These are phyloP conservation scores for Diaporthe batatas DNA, from an alignment of 2,329 filamentous ascomycete species.

Conservation along the genomic window DNA sequence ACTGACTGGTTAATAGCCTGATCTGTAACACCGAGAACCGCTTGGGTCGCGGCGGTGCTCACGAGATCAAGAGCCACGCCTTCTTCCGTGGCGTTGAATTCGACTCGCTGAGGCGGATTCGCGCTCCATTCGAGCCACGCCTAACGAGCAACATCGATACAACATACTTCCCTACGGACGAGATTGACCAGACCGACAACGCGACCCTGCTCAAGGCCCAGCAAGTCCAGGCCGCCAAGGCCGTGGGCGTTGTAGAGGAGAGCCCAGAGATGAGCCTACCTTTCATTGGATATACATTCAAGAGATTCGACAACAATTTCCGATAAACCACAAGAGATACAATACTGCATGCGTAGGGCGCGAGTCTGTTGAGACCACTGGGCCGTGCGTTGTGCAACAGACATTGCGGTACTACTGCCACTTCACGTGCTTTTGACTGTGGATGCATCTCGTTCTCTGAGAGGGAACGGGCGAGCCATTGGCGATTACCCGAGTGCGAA, in stretches of 20 bases:
- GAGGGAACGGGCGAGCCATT: conserved; percentile 11
- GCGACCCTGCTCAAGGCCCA: conserved; percentile 88
- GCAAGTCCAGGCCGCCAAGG: conserved; percentile 69
- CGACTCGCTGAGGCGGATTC: conserved; percentile 90
- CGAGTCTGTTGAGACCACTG: background rate
- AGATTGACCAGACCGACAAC: conserved; percentile 97
- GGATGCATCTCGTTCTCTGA: conserved; percentile 20
- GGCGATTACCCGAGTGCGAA: background rate
- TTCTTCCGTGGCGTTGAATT: conserved; percentile 99
- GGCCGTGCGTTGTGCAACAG: background rate
- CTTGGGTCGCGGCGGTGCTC: conserved; percentile 86
- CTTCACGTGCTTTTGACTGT: conserved; percentile 8
- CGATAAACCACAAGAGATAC: conserved; percentile 55
- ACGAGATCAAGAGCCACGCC: conserved; percentile 91
- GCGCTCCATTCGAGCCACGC: conserved; percentile 95
- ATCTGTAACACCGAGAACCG: conserved; percentile 95
- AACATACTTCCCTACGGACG: conserved; percentile 98
- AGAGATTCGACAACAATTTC: conserved; percentile 87
- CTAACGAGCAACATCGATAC: conserved; percentile 95
- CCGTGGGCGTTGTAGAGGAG: conserved; percentile 70
- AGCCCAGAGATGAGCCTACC: conserved; percentile 95
- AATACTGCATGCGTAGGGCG: conserved; percentile 8
- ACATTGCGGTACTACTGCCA: conserved; percentile 1
- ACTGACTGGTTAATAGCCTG: conserved; percentile 69
- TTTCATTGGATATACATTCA: conserved; percentile 97